These are phyloP conservation scores for Pichia exigua DNA, from an alignment of 805 yeast species.

Conservation along the genomic window DNA sequence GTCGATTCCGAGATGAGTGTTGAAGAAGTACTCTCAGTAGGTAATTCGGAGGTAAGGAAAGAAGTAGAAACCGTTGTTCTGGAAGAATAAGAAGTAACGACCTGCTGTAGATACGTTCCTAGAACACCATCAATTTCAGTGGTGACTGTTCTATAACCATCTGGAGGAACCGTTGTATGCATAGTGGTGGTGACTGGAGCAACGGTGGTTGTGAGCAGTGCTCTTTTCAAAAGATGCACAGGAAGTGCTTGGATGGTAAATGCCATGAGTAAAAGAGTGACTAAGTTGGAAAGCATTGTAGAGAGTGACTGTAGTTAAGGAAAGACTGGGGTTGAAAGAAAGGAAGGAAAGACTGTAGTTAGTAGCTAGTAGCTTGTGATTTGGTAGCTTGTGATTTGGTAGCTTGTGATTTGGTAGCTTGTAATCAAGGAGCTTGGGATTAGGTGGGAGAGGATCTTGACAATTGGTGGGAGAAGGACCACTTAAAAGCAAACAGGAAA, in stretches of 20 bases:
- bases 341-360: conserved; percentile 1
- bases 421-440: too few species aligned
- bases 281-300: background rate
- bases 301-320: background rate
- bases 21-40: conserved; percentile 7
- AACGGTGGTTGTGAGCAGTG: conserved; percentile 12
- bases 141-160: conserved; percentile 16
- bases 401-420: too few species aligned
- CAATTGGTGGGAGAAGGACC: too few species aligned
- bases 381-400: too few species aligned
- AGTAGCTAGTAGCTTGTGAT: background rate
- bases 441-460: too few species aligned
- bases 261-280: background rate
- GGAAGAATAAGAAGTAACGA: conserved; percentile 22
- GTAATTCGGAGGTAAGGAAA: conserved; percentile 12
- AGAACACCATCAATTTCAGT: conserved; percentile 14
- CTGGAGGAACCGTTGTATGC: conserved; percentile 11
- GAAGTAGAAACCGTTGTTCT: conserved; percentile 4
- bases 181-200: conserved; percentile 2
- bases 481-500: too few species aligned
- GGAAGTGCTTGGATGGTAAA: background rate
- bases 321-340: background rate
- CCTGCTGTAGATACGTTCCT: conserved; percentile 17
- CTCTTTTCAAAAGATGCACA: background rate
- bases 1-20: conserved; percentile 11